These are phyloP conservation scores for Annulohypoxylon nitens DNA, from an alignment of 495 filamentous ascomycete genomes.

Conservation along the genomic window DNA sequence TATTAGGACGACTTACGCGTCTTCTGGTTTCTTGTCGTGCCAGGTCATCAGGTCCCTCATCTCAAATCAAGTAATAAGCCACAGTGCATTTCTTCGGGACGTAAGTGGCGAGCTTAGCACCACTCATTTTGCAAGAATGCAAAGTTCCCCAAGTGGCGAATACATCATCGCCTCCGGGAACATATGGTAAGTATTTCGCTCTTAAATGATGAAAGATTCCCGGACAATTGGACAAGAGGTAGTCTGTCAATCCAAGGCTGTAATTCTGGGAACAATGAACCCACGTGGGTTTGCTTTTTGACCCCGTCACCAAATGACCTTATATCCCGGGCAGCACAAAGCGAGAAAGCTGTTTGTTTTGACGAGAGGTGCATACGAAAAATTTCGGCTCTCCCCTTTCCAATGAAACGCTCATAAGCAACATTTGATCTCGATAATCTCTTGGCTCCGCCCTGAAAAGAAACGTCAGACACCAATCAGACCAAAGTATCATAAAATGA, in stretches of 20 bases:
- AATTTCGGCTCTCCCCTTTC: not conserved
- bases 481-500: not conserved
- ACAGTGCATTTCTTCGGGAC: not conserved
- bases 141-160: not conserved
- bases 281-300: not conserved
- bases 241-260: not conserved
- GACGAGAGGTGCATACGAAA: not conserved
- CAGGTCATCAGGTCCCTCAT: not conserved
- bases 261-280: not conserved
- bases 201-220: not conserved
- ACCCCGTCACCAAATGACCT: constrained; percentile 4
- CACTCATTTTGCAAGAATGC: not conserved
- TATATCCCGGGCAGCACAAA: constrained; percentile 5
- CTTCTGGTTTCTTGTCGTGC: not conserved
- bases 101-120: not conserved
- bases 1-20: constrained; percentile 1
- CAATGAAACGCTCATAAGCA: not conserved
- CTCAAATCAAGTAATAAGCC: not conserved
- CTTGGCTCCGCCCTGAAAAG: not conserved
- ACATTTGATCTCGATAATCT: constrained; percentile 2
- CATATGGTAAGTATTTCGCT: not conserved
- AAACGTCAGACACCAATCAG: constrained; percentile 4
- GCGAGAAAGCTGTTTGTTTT: constrained; percentile 19
- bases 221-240: not conserved
- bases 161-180: not conserved